phyloP scores from a whole-genome alignment of 2,329 filamentous ascomycete species.

The Colletotrichum sp. region DNA sequence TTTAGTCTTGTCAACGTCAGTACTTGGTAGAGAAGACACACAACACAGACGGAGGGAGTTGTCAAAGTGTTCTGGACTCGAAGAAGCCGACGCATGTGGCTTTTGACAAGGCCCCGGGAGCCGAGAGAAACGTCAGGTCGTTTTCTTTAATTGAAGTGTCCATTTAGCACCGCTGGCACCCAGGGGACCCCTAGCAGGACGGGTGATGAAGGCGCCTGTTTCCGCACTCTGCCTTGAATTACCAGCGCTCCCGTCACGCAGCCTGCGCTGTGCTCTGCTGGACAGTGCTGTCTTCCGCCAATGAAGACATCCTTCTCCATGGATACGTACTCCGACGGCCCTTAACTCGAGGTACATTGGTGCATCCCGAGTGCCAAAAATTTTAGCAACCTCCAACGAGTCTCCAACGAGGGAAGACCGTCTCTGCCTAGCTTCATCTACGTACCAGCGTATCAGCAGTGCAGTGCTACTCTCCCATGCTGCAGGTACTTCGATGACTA shows the following conservation, averaged over 20 bases:
- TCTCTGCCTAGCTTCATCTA: slow-evolving; percentile 9
- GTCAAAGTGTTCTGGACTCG: background rate
- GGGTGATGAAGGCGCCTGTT: background rate
- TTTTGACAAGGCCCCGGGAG: background rate
- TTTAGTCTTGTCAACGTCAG: background rate
- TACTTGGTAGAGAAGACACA: background rate
- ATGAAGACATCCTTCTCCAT: background rate
- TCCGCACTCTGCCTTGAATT: background rate
- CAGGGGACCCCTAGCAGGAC: background rate
- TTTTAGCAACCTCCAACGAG: background rate
- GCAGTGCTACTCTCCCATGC: background rate
- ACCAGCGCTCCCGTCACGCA: background rate
- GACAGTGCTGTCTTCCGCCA: slow-evolving; percentile 3
- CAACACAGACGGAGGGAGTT: background rate
- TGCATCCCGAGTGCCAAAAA: background rate
- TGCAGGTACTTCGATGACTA: background rate
- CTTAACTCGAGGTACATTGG: slow-evolving; percentile 5
- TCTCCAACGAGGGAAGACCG: slow-evolving; percentile 5
- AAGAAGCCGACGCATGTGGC: background rate
- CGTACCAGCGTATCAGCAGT: background rate
- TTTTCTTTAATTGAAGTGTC: background rate
- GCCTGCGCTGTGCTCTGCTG: slow-evolving; percentile 7
- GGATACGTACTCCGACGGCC: background rate
- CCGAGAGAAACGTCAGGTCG: background rate
- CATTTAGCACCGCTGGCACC: background rate